Percentiles rank a stretch among this genome's conserved stretches.
These are phyloP conservation scores for Roridomyces roridus DNA, from an alignment of 768 basidiomycete species.

Conservation along the genomic window DNA sequence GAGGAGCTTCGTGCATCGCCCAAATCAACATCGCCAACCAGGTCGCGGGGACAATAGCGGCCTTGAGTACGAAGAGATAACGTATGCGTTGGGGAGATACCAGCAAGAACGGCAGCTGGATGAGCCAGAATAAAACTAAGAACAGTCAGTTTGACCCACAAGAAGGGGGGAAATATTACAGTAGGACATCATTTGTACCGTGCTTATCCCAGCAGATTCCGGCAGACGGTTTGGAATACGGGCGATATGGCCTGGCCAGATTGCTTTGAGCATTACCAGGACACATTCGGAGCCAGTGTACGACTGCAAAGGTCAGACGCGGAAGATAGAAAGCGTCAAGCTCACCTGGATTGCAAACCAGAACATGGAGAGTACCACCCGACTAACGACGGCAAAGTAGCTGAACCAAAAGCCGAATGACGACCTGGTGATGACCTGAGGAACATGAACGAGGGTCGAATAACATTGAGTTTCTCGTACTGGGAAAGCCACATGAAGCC, in stretches of 20 bases:
- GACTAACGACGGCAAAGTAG: slow-evolving; percentile 83
- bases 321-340: neutral
- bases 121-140: slow-evolving; percentile 69
- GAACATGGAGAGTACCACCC: slow-evolving; percentile 78
- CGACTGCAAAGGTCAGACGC: slow-evolving; percentile 37
- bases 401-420: slow-evolving; percentile 92
- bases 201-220: slow-evolving; percentile 64
- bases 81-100: slow-evolving; percentile 81
- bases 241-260: slow-evolving; percentile 73
- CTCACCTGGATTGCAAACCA: slow-evolving; percentile 80
- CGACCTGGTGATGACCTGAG: slow-evolving; percentile 76
- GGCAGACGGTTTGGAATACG: slow-evolving; percentile 70
- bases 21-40: slow-evolving; percentile 81
- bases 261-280: slow-evolving; percentile 84
- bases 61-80: slow-evolving; percentile 76
- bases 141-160: neutral
- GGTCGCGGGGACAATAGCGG: slow-evolving; percentile 65
- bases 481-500: slow-evolving; percentile 77
- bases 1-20: slow-evolving; percentile 74
- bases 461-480: slow-evolving; percentile 12
- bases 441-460: neutral
- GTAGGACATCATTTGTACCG: slow-evolving; percentile 50
- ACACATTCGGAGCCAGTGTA: slow-evolving; percentile 74
- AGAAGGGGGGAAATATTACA: neutral
- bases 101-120: slow-evolving; percentile 79